Evolutionary conservation across 495 filamentous ascomycete species (phyloP).

Genomic region (Tuber magnatum): DNA sequence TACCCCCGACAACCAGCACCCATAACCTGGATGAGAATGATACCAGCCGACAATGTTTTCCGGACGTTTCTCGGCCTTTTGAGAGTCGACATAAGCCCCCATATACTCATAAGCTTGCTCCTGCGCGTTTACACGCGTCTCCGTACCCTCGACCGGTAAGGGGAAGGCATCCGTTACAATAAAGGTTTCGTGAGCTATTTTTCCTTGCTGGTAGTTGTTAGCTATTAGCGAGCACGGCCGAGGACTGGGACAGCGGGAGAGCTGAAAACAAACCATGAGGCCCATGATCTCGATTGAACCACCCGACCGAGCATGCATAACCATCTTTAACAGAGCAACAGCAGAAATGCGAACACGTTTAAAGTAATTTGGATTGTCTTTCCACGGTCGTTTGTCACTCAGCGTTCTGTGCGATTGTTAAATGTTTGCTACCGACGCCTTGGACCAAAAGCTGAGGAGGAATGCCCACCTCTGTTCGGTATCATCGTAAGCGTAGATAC

Average conservation of each 20-base stretch:
- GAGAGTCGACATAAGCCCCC: conserved; percentile 68
- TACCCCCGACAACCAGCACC: conserved; percentile 95
- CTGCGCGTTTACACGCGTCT: conserved; percentile 93
- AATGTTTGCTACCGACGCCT: conserved; percentile 3
- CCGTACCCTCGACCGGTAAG: conserved; percentile 92
- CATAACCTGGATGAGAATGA: conserved; percentile 94
- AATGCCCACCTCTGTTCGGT: conserved; percentile 53
- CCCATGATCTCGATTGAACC: conserved; percentile 95
- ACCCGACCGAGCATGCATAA: conserved; percentile 93
- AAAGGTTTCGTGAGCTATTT: conserved; percentile 73
- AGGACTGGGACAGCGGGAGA: background rate
- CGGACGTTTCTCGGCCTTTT: conserved; percentile 62
- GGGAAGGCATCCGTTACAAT: conserved; percentile 92
- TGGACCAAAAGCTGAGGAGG: background rate
- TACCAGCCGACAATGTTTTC: conserved; percentile 99
- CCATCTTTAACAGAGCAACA: conserved; percentile 94
- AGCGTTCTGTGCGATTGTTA: conserved; percentile 24
- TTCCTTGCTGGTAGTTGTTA: conserved; percentile 55
- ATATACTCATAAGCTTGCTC: conserved; percentile 96
- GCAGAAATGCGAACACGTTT: conserved; percentile 88
- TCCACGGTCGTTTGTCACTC: conserved; percentile 65
- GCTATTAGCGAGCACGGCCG: background rate
- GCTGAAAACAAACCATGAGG: conserved; percentile 56
- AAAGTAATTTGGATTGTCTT: conserved; percentile 78
- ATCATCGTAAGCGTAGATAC: conserved; percentile 75